Base-by-base conservation (phyloP, 2,329 filamentous ascomycete genomes). In the Plenodomus tracheiphilus region DNA sequence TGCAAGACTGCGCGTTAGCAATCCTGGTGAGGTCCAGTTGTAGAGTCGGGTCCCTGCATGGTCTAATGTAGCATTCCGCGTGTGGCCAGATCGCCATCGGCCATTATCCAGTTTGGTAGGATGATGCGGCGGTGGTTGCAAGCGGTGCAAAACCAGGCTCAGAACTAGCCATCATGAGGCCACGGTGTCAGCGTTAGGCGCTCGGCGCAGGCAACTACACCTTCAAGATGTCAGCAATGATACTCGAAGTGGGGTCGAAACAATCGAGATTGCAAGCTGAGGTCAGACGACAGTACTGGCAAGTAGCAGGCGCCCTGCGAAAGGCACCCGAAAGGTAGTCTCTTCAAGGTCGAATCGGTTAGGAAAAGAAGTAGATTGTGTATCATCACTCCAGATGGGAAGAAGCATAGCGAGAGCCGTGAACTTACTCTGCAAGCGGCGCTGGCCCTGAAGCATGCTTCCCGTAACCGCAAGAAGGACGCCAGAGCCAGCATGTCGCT, bases 311-410 rank as follows among this genome's bases (percentile, higher is more conserved):
- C 81, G 70, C 74, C 79, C 78, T 79, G 81, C 77, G 77, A 78
- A 73, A 76, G 75, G 76, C 76, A 69, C 78, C 84, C 86, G 85
- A 58, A 82, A 78, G 87, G 82, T 81, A 70, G 61, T 78, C 86
- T 89, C 85, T 84, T 91, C 88, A 92, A 86, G 86, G 87, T 85
- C 88, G 88, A 90, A 82, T 92, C 87, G 78, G 87, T 81, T 85
- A 82, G 86, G 86, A 88, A 91, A 91, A 90, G 88, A 91, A 91
- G 88, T 87, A 73, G 79, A 77, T 79, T 80, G 73, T 76, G 79
- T 89, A 83, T 91, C 88, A 91, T 91, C 87, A 85, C 82, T 77
- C 76, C 74, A 72, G 51, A 45, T 6, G 8, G n/a, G n/a, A 45
- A 48, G 51, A 50, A 53, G 52, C 51, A 49, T 49, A 56, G 39